Evolutionary conservation across 495 filamentous ascomycete species (phyloP), one percentile per base, ranked within the genome.

Genomic region (Pseudotulostoma volvatum): DNA sequence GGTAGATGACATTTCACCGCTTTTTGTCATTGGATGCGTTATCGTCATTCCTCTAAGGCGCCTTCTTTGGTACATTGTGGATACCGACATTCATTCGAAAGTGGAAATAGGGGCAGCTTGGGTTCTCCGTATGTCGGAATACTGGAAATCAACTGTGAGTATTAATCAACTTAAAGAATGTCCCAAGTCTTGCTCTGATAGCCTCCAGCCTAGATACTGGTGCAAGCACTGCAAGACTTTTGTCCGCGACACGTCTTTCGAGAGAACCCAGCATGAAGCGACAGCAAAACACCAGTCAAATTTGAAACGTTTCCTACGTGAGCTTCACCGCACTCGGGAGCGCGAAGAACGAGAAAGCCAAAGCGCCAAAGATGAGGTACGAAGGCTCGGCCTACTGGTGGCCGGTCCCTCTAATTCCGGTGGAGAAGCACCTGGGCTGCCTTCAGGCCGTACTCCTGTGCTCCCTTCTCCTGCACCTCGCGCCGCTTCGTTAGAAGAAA

Each of bases 161-260:
- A 15, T 2, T 36, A 50, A 33, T 51, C 23, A 8, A 14, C 33
- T 7, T n/a, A n/a, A n/a, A n/a, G n/a, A n/a, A n/a, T n/a, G n/a
- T n/a, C n/a, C n/a, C n/a, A n/a, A n/a, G 19, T 13, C 9, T 36
- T 7, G 7, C 15, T 8, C 52, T 57, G 41, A 60, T 36, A 9
- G 33, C 14, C 15, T 19, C 9, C 34, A 81, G 66, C 84, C 86
- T 8, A 86, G 76, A 55, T 84, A 87, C 64, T 96, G 85, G 84
- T 99, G 90, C 74, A 96, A 96, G 59, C 81, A 92, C 66, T 99
- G 90, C 74, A 75, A 73, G 56, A 74, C 73, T 60, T 96, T 74
- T 64, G 84, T 96, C 43, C 76, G 79, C 51, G 90, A 99, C 64
- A 95, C 88, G 18, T 75, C 80, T 48, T 76, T 95, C 56, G 86